Evolutionary conservation across 2,329 filamentous ascomycete species (phyloP), one percentile per base, ranked within the genome.

Genomic region (Cyclaneusma minus): DNA sequence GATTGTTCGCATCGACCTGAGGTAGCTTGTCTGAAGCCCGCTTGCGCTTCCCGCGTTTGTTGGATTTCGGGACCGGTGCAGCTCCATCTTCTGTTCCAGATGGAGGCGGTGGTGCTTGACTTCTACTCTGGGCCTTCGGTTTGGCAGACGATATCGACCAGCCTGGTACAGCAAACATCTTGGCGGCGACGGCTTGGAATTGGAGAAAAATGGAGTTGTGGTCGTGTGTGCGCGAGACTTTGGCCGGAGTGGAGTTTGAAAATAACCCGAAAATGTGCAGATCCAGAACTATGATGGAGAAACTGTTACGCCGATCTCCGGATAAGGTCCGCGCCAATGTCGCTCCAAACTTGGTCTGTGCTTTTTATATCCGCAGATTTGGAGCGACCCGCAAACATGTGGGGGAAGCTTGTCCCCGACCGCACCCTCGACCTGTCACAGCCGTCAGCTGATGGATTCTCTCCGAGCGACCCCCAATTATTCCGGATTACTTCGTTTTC

Each of bases 101-200:
- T 7, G 33, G 19, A 12, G 39, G 38, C 17, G 32, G 22, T 3
- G 29, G 16, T 14, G 35, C 34, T 5, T 35, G 22, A 11, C 47
- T 44, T 34, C 44, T 44, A 34, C 58, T 64, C 52, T 93, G 82
- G 16, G 69, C 54, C 52, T 82, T 83, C 36, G 91, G 67, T 27
- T 57, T 58, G 38, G 72, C 68, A 34, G 75, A 65, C 29, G 81
- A 70, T 18, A 94, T 63, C 20, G 82, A 82, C 85, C 87, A 94
- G 40, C 89, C 89, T 44, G 81, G 80, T 16, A 95, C 85, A 7
- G 84, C 76, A 51, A 95, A 95, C 87, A 95, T 87, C 30, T 24
- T 37, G 28, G 9, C 9, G 19, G 9, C 19, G 19, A 9, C 9
- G 19, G 11, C 9, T 21, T 9, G 9, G 19, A 11, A n/a, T n/a